A percentile compares a stretch with the other conserved stretches of the same genome.
Evolutionary conservation across 306 rosid genomes (phyloP).

Genomic region (Begonia peltatifolia): DNA sequence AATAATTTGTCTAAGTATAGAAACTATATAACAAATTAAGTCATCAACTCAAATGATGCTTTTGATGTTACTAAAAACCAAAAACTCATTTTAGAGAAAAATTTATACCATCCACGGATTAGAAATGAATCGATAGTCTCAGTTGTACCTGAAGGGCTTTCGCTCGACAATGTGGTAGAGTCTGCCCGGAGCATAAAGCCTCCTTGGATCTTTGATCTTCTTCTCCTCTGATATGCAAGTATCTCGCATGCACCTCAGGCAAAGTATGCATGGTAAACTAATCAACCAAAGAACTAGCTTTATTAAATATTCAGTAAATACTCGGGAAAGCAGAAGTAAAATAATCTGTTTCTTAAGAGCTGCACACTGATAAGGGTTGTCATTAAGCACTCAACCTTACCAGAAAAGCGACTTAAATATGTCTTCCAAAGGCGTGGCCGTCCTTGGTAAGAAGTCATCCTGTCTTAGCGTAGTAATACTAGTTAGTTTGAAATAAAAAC

Average conservation of each 20-base stretch:
- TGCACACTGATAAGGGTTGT: background rate
- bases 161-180: constrained; percentile 94
- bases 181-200: constrained; percentile 92
- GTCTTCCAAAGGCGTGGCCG: constrained; percentile 96
- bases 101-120: too few relatives aligned
- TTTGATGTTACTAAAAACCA: too few relatives aligned
- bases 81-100: too few relatives aligned
- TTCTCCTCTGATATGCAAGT: constrained; percentile 73
- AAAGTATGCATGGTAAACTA: constrained; percentile 84
- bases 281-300: constrained; percentile 10
- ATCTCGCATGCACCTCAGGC: constrained; percentile 72
- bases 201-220: constrained; percentile 90
- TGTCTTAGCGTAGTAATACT: constrained; percentile 10
- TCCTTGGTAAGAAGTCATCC: constrained; percentile 97
- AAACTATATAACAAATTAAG: too few relatives aligned
- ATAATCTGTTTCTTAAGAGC: too few relatives aligned
- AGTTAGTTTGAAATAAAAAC: too few relatives aligned
- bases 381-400: constrained; percentile 23
- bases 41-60: too few relatives aligned
- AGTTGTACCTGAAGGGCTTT: constrained; percentile 58
- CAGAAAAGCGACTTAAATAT: constrained; percentile 92
- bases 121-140: too few relatives aligned
- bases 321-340: too few relatives aligned
- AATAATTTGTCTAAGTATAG: too few relatives aligned
- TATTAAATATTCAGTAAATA: background rate